A percentile compares a stretch with the other conserved stretches of the same genome.
phyloP scores from a whole-genome alignment of 768 basidiomycete species.

The Suillus luteus region DNA sequence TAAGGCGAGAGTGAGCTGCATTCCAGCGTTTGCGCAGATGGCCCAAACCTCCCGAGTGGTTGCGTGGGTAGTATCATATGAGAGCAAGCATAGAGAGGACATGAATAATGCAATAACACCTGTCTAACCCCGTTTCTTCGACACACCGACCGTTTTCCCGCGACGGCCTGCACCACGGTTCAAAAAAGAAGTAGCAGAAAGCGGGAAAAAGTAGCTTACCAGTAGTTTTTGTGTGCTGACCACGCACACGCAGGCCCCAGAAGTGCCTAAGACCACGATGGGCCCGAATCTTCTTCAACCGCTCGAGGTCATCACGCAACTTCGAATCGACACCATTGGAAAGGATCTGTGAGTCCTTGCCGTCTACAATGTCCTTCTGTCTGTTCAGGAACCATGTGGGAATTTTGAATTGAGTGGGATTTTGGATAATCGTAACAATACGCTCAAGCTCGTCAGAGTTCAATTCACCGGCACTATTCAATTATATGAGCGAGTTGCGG shows the following conservation, averaged over 20 bases:
- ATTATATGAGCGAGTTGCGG: slow-evolving; percentile 12
- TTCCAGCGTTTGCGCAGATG: not conserved
- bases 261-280: slow-evolving; percentile 92
- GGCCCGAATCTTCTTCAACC: slow-evolving; percentile 98
- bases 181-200: not conserved
- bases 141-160: slow-evolving; percentile 95
- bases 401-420: slow-evolving; percentile 99
- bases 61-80: not conserved
- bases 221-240: slow-evolving; percentile 99
- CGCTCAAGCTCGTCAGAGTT: slow-evolving; percentile 99
- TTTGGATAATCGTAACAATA: slow-evolving; percentile 98
- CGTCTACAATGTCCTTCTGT: slow-evolving; percentile 96
- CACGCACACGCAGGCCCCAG: slow-evolving; percentile 95
- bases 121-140: slow-evolving; percentile 77
- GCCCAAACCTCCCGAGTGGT: not conserved
- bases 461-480: slow-evolving; percentile 89
- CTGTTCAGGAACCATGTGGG: slow-evolving; percentile 99
- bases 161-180: slow-evolving; percentile 66
- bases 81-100: not conserved
- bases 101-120: slow-evolving; percentile 7
- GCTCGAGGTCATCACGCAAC: slow-evolving; percentile 96
- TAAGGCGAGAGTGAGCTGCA: not conserved
- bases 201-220: slow-evolving; percentile 47
- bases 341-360: slow-evolving; percentile 94
- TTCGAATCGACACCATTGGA: slow-evolving; percentile 98